These are phyloP conservation scores for Aspergillus chevalieri DNA, from an alignment of 2,329 filamentous ascomycete species.

Conservation along the genomic window DNA sequence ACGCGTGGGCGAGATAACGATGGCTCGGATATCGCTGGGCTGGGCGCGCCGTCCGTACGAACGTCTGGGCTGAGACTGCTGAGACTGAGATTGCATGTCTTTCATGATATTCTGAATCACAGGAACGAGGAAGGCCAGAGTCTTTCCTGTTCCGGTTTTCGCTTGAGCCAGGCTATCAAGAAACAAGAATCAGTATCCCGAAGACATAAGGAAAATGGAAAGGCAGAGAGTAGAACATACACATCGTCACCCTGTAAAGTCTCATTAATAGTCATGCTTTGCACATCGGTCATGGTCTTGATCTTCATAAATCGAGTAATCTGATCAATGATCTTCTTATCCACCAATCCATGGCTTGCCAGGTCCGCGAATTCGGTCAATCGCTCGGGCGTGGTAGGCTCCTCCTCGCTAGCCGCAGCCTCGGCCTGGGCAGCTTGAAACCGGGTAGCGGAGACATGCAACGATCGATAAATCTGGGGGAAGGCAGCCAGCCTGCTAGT, in stretches of 20 bases:
- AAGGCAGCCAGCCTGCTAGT: conserved; percentile 7
- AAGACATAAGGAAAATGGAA: not conserved
- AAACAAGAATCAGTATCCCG: conserved; percentile 14
- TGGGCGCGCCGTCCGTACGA: conserved; percentile 7
- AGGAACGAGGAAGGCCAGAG: conserved; percentile 84
- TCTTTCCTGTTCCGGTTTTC: conserved; percentile 96
- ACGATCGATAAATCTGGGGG: conserved; percentile 17
- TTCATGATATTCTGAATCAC: conserved; percentile 71
- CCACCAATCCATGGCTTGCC: conserved; percentile 43
- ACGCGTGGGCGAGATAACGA: conserved; percentile 58
- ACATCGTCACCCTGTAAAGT: conserved; percentile 75
- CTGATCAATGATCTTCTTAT: conserved; percentile 59
- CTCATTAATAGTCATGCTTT: conserved; percentile 73
- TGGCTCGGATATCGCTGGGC: conserved; percentile 50
- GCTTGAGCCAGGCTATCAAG: conserved; percentile 72
- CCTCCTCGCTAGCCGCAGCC: conserved; percentile 6
- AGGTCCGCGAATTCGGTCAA: conserved; percentile 38
- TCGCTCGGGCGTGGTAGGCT: conserved; percentile 9
- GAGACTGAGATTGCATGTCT: conserved; percentile 42
- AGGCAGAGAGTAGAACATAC: conserved; percentile 39
- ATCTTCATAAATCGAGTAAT: conserved; percentile 70
- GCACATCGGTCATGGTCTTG: conserved; percentile 85
- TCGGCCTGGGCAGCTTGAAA: conserved; percentile 20
- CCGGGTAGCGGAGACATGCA: conserved; percentile 26
- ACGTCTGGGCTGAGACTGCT: not conserved